Base-by-base conservation (phyloP, 2,329 filamentous ascomycete genomes). In the Hypomyces perniciosus region DNA sequence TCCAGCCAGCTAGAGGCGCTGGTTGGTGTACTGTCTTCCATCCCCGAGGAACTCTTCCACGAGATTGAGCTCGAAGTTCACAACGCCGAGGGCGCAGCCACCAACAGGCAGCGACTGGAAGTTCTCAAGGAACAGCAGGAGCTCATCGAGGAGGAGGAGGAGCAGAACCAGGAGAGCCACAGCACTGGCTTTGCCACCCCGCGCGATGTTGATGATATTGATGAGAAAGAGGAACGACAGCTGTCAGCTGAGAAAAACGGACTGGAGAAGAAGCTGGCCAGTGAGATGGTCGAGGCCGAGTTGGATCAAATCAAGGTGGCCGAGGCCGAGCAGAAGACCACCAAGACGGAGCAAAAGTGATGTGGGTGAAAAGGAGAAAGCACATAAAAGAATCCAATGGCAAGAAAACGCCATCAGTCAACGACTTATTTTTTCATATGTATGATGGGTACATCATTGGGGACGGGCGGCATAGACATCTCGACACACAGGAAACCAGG, bases 21-120 rank as follows among this genome's bases (percentile, higher is more conserved):
- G 44, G 89, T 91, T 54, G 88, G 90, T 50, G 93, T 99, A 5
- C 77, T 99, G 38, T 95, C 89, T 38, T 91, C 88, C 54, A 97
- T 99, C 56, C 93, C 93, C 3, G 93, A 99, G 71, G 93, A 99
- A 70, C 79, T 99, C 38, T 99, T 95, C 88, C 93, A 99, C 77
- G 93, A 99, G 76, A 96, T 99, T 57, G 93, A 97, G 72, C 86
- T 99, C 31, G 93, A 99, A 74, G 90, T 99, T 8, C 90, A 96
- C 78, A 95, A 86, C 55, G 91, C 92, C 44, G 93, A 99, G 73
- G 93, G 93, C 55, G 92, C 91, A 8, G 93, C 93, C 27, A 99
- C 93, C 58, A 99, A 99, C 81, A 96, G 95, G 80, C 93, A 97
- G 77, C 87, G 93, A 68, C 86, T 99, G 39, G 93, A 99, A 75